phyloP scores from a whole-genome alignment of 805 yeast species.

The Kodamaea laetipori region DNA sequence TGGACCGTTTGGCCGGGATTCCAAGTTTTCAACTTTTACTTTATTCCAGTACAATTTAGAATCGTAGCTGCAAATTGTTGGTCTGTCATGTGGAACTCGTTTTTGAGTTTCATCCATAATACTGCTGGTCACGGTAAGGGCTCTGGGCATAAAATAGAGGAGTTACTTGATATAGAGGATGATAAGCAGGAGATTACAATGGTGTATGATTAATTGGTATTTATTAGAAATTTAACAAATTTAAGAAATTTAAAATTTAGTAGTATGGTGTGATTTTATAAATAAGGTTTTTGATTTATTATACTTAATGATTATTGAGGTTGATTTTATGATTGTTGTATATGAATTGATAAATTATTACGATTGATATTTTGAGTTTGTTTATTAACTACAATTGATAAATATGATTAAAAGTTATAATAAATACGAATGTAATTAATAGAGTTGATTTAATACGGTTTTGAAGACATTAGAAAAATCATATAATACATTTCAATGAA shows the following conservation, averaged over 20 bases:
- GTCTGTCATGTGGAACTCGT: slow-evolving; percentile 47
- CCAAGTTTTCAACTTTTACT: slow-evolving; percentile 39
- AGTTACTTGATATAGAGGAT: slow-evolving; percentile 42
- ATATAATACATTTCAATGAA: too few relatives aligned
- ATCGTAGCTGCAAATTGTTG: slow-evolving; percentile 40
- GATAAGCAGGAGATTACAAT: slow-evolving; percentile 36
- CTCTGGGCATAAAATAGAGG: slow-evolving; percentile 38
- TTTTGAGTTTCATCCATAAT: slow-evolving; percentile 51
- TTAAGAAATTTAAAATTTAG: not conserved
- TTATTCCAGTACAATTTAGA: slow-evolving; percentile 42
- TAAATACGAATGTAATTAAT: too few relatives aligned
- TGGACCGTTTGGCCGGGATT: slow-evolving; percentile 48
- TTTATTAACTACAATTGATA: too few relatives aligned
- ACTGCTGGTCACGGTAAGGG: slow-evolving; percentile 42
- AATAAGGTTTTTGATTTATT: too few relatives aligned
- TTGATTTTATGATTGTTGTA: too few relatives aligned
- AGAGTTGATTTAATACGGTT: too few relatives aligned
- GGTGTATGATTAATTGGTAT: slow-evolving; percentile 26
- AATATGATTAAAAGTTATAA: too few relatives aligned
- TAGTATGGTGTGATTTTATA: not conserved
- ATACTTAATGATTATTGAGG: too few relatives aligned
- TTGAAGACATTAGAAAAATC: too few relatives aligned
- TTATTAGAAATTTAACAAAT: not conserved
- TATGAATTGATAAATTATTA: too few relatives aligned
- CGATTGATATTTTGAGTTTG: too few relatives aligned